These are phyloP conservation scores for Albatrellus ellisii DNA, from an alignment of 768 basidiomycete species.

Conservation along the genomic window DNA sequence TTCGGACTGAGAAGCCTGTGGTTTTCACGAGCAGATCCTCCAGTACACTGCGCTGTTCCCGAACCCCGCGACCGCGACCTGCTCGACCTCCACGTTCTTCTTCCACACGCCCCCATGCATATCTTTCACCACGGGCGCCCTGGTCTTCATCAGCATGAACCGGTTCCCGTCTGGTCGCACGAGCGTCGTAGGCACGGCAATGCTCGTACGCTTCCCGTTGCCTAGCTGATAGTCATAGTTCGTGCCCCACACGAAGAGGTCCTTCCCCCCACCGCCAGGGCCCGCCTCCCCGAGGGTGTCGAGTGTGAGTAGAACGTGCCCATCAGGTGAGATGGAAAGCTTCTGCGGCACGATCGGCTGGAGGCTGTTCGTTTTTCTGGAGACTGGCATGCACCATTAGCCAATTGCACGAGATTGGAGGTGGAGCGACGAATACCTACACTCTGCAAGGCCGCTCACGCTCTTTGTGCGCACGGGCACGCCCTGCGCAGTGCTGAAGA, in stretches of 20 bases:
- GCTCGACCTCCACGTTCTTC: constrained; percentile 47
- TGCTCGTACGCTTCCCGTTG: constrained; percentile 52
- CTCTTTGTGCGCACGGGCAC: constrained; percentile 62
- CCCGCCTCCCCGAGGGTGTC: constrained; percentile 41
- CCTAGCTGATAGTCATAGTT: constrained; percentile 68
- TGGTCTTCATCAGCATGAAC: constrained; percentile 41
- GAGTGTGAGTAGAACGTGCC: constrained; percentile 65
- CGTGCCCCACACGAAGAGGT: constrained; percentile 61
- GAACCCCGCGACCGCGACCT: constrained; percentile 48
- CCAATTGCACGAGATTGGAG: not conserved
- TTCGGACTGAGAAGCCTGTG: no score
- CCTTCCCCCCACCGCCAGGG: constrained; percentile 40
- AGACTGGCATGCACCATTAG: constrained; percentile 30
- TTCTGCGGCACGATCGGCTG: constrained; percentile 49
- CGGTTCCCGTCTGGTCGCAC: constrained; percentile 38
- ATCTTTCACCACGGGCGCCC: constrained; percentile 42
- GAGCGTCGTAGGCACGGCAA: constrained; percentile 39
- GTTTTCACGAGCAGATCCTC: constrained; percentile 30
- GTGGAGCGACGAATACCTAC: constrained; percentile 30
- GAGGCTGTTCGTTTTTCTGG: constrained; percentile 45
- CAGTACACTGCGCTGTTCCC: constrained; percentile 59
- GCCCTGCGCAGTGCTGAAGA: constrained; percentile 59
- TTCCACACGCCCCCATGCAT: constrained; percentile 48
- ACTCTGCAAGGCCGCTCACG: constrained; percentile 78
- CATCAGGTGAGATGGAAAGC: constrained; percentile 57